A percentile compares a stretch with the other conserved stretches of the same genome.
Evolutionary conservation across 768 basidiomycete genomes (phyloP).

Genomic region (Hirschioporus abietinus): DNA sequence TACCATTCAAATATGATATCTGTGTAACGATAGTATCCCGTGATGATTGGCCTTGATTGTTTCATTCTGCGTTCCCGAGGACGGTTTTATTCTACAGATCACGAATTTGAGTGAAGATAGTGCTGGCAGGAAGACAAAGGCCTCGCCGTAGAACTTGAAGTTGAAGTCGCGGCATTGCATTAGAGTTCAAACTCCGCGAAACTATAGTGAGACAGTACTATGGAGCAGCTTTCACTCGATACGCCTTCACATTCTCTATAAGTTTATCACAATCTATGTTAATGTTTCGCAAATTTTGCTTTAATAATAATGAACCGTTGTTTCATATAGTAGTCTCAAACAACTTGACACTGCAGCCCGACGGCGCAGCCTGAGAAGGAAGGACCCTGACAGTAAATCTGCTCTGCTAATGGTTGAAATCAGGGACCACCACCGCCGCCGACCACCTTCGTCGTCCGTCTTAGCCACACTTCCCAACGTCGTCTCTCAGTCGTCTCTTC

Average conservation of each 20-base stretch:
- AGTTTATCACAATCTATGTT: too few species aligned
- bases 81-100: too few species aligned
- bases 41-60: constrained; percentile 35
- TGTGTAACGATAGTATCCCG: constrained; percentile 78
- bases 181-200: constrained; percentile 1
- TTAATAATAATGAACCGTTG: too few species aligned
- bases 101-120: constrained; percentile 5
- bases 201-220: too few species aligned
- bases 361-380: too few species aligned
- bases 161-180: not conserved
- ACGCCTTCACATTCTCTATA: too few species aligned
- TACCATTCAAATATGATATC: constrained; percentile 85
- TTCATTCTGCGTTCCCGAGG: not conserved
- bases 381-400: not conserved
- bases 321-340: too few species aligned
- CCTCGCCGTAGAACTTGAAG: too few species aligned
- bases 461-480: not conserved
- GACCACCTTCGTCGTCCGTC: not conserved
- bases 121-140: constrained; percentile 5
- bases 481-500: constrained; percentile 10
- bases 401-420: not conserved
- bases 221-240: too few species aligned
- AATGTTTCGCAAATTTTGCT: too few species aligned
- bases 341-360: too few species aligned
- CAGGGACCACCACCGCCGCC: not conserved